These are phyloP conservation scores for Lasiosphaeria hispida DNA, from an alignment of 495 filamentous ascomycete genomes.

Conservation along the genomic window DNA sequence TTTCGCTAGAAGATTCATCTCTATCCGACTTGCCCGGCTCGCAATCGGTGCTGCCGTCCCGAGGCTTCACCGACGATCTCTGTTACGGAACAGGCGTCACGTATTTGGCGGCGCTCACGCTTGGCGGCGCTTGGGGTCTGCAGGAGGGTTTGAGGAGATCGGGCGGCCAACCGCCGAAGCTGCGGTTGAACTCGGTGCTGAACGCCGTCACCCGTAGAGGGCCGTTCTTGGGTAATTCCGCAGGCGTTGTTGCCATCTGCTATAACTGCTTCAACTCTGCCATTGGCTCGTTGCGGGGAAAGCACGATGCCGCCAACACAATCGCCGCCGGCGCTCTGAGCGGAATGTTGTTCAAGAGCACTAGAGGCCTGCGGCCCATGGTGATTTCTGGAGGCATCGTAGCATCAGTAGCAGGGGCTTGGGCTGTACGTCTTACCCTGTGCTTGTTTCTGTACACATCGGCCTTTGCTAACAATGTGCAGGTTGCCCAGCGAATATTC, in stretches of 20 bases:
- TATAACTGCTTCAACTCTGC: constrained; percentile 94
- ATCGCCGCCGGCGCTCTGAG: constrained; percentile 79
- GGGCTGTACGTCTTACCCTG: constrained; percentile 68
- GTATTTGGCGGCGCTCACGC: constrained; percentile 79
- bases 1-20: constrained; percentile 86
- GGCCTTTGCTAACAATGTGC: constrained; percentile 3
- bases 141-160: constrained; percentile 80
- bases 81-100: constrained; percentile 96
- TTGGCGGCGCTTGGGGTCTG: constrained; percentile 89
- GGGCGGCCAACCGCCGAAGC: constrained; percentile 73
- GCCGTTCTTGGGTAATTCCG: constrained; percentile 94
- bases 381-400: constrained; percentile 87
- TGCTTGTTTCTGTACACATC: background rate
- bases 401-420: constrained; percentile 75
- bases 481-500: constrained; percentile 34
- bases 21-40: constrained; percentile 85
- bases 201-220: constrained; percentile 90
- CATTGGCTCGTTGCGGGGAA: constrained; percentile 79
- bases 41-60: constrained; percentile 82
- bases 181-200: constrained; percentile 87
- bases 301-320: constrained; percentile 88
- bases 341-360: constrained; percentile 95
- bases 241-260: constrained; percentile 89
- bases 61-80: constrained; percentile 96
- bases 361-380: constrained; percentile 85